Evolutionary conservation across 768 basidiomycete species (phyloP).

Genomic region (Rhodotorula toruloides): DNA sequence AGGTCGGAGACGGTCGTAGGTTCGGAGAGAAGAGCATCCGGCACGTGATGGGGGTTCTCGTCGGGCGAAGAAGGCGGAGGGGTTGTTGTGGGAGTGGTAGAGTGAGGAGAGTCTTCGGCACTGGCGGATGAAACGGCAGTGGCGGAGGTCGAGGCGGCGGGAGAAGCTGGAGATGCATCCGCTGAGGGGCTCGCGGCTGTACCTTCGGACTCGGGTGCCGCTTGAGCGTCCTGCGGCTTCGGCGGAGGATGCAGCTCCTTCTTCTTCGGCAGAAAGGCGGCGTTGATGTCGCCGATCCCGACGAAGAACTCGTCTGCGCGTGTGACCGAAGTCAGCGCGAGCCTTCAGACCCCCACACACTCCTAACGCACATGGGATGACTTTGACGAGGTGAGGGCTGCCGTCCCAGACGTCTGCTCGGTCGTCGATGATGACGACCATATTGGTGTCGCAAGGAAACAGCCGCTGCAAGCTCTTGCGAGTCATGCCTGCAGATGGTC

Average conservation of each 20-base stretch:
- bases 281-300: conserved; percentile 97
- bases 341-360: no score
- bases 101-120: conserved; percentile 8
- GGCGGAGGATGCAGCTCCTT: conserved; percentile 31
- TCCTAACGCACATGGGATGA: conserved; percentile 87
- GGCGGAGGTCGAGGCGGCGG: not conserved
- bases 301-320: conserved; percentile 88
- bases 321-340: not conserved
- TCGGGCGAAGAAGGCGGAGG: conserved; percentile 5
- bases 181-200: not conserved
- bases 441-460: conserved; percentile 94
- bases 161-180: not conserved
- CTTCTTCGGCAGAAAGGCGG: conserved; percentile 76
- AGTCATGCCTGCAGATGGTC: conserved; percentile 60
- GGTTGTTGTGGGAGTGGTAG: conserved; percentile 24
- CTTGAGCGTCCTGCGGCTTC: not conserved
- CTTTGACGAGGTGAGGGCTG: conserved; percentile 93
- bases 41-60: not conserved
- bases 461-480: conserved; percentile 85
- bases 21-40: not conserved
- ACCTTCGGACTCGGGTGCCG: not conserved
- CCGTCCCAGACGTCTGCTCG: conserved; percentile 98
- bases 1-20: conserved; percentile 19
- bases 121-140: conserved; percentile 2
- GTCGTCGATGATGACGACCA: conserved; percentile 99